These are phyloP conservation scores for Plasmodium berghei DNA, from an alignment of 169 alveolate species.

Conservation along the genomic window DNA sequence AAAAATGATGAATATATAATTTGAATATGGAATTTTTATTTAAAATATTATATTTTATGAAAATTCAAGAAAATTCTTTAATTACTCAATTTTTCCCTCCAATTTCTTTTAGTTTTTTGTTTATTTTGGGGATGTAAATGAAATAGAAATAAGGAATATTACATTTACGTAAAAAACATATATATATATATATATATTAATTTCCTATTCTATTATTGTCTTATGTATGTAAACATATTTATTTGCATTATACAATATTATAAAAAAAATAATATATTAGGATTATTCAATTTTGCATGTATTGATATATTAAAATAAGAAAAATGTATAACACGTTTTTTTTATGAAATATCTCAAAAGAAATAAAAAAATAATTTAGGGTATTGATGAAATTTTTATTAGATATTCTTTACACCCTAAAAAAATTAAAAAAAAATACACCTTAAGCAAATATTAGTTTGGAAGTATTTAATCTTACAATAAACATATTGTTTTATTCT, in stretches of 20 bases:
- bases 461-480: neutral
- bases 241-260: neutral
- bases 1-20: too few relatives aligned
- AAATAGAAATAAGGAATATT: neutral
- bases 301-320: constrained; percentile 1
- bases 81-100: too few relatives aligned
- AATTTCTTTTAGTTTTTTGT: too few relatives aligned
- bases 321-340: constrained; percentile 6
- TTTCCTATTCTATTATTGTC: constrained; percentile 3
- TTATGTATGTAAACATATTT: neutral
- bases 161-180: neutral
- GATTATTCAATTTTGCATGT: constrained; percentile 5
- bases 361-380: neutral
- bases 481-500: neutral
- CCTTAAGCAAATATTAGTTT: neutral
- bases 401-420: constrained; percentile 19
- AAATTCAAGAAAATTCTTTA: too few relatives aligned
- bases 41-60: too few relatives aligned
- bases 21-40: too few relatives aligned
- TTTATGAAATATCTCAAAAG: neutral
- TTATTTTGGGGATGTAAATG: too few relatives aligned
- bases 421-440: constrained; percentile 4
- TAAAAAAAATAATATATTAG: neutral
- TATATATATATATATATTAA: constrained; percentile 3
- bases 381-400: neutral